These are phyloP conservation scores for Termitomyces sp. DNA, from an alignment of 768 basidiomycete species.

Conservation along the genomic window DNA sequence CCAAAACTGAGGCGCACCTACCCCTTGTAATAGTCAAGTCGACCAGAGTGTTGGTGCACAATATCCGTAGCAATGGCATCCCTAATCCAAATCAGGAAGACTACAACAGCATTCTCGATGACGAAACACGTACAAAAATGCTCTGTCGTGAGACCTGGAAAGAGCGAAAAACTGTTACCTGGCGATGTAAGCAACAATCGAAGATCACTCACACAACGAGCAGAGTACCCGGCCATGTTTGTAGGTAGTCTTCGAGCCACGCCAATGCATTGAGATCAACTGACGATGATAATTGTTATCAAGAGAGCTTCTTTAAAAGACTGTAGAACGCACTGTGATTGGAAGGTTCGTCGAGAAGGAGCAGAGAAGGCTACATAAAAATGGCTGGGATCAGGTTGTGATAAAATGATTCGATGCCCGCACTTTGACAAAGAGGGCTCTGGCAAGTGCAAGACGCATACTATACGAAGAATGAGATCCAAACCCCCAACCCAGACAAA, in stretches of 20 bases:
- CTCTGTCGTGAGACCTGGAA: slow-evolving; percentile 89
- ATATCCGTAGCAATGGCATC: slow-evolving; percentile 98
- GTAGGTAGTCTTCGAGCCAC: slow-evolving; percentile 96
- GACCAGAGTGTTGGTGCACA: slow-evolving; percentile 88
- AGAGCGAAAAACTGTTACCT: slow-evolving; percentile 5
- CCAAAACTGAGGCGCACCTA: slow-evolving; percentile 20
- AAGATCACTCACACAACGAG: slow-evolving; percentile 69
- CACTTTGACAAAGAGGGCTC: slow-evolving; percentile 95
- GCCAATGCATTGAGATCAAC: slow-evolving; percentile 95
- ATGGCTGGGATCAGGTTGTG: neutral
- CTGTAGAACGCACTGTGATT: slow-evolving; percentile 72
- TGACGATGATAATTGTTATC: slow-evolving; percentile 18
- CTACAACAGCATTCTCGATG: neutral
- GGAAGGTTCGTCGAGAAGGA: slow-evolving; percentile 90
- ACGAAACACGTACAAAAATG: slow-evolving; percentile 66
- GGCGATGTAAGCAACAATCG: neutral
- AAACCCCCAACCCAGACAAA: neutral
- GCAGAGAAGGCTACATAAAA: slow-evolving; percentile 53
- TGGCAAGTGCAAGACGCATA: slow-evolving; percentile 93
- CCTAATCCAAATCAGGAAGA: slow-evolving; percentile 25
- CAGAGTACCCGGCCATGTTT: slow-evolving; percentile 89
- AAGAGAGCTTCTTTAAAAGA: neutral
- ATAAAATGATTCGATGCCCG: neutral
- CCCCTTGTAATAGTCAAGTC: slow-evolving; percentile 98
- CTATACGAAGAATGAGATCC: slow-evolving; percentile 28